Conservation (phyloP, 495 filamentous ascomycete genomes). For the Rhizodiscina lignyota region DNA sequence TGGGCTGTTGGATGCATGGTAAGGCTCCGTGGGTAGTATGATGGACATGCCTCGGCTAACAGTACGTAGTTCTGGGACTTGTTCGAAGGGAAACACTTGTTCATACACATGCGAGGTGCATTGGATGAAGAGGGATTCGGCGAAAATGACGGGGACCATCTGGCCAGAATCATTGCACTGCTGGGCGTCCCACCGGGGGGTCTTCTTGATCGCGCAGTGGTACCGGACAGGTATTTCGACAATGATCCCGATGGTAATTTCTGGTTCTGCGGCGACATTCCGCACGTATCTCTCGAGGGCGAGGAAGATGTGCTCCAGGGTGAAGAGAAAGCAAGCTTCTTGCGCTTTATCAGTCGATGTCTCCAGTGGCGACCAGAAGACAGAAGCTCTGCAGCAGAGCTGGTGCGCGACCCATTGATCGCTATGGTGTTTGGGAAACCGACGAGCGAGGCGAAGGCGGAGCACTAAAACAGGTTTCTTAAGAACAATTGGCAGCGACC, state of each 20-base stretch:
- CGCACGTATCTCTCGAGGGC: constrained; percentile 17
- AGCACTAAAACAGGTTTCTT: too few species aligned
- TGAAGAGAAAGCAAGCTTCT: constrained; percentile 10
- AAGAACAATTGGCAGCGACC: too few species aligned
- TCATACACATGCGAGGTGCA: neutral
- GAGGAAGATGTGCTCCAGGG: constrained; percentile 12
- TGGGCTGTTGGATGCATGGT: neutral
- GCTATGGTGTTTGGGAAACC: too few species aligned
- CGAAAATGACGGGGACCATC: neutral
- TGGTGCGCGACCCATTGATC: constrained; percentile 14
- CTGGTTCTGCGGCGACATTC: too few species aligned
- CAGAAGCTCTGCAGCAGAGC: constrained; percentile 13
- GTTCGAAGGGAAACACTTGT: neutral
- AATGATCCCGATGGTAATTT: too few species aligned
- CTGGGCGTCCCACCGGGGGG: neutral
- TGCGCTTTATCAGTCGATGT: constrained; percentile 12
- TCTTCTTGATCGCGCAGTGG: too few species aligned
- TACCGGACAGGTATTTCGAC: too few species aligned
- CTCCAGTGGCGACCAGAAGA: constrained; percentile 16
- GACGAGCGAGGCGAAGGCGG: too few species aligned
- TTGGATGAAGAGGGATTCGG: too few species aligned
- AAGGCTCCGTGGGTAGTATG: too few species aligned
- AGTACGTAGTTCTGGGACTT: neutral
- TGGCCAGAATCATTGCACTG: neutral
- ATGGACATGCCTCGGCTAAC: too few species aligned